Percentiles rank a stretch among this genome's conserved stretches.
These are phyloP conservation scores for Aspergillus mulundensis DNA, from an alignment of 495 filamentous ascomycete species.

Conservation along the genomic window DNA sequence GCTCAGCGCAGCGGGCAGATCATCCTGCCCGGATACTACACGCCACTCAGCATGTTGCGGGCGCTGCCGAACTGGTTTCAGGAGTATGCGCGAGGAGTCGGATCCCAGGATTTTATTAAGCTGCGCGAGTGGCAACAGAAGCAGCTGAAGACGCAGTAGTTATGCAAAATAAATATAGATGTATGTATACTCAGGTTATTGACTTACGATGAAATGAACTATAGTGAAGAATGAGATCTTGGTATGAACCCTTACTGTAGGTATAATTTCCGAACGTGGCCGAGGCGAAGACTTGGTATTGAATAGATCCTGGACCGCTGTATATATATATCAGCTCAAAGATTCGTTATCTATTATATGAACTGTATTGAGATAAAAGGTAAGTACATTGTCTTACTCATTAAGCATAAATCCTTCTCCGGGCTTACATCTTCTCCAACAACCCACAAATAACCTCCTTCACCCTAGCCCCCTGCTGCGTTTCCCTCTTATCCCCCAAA, in stretches of 20 bases:
- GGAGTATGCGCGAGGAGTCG: slow-evolving; percentile 29
- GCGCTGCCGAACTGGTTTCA: slow-evolving; percentile 41
- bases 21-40: slow-evolving; percentile 27
- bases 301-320: too few relatives aligned
- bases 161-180: background rate
- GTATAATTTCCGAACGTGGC: too few relatives aligned
- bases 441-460: slow-evolving; percentile 30
- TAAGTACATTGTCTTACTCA: background rate
- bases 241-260: too few relatives aligned
- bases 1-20: slow-evolving; percentile 41
- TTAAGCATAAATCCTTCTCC: background rate
- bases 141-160: background rate
- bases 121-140: slow-evolving; percentile 13
- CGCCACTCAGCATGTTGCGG: slow-evolving; percentile 27
- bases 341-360: too few relatives aligned
- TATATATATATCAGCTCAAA: too few relatives aligned
- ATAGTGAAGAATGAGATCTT: too few relatives aligned
- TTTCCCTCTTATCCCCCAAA: slow-evolving; percentile 34
- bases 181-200: background rate
- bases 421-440: slow-evolving; percentile 10
- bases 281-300: too few relatives aligned
- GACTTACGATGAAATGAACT: background rate
- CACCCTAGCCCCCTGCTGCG: slow-evolving; percentile 36
- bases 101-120: slow-evolving; percentile 22
- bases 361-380: background rate